Percentiles rank a stretch among this genome's conserved stretches.
Conservation (phyloP, 306 rosid species). For the Comarum palustre region DNA sequence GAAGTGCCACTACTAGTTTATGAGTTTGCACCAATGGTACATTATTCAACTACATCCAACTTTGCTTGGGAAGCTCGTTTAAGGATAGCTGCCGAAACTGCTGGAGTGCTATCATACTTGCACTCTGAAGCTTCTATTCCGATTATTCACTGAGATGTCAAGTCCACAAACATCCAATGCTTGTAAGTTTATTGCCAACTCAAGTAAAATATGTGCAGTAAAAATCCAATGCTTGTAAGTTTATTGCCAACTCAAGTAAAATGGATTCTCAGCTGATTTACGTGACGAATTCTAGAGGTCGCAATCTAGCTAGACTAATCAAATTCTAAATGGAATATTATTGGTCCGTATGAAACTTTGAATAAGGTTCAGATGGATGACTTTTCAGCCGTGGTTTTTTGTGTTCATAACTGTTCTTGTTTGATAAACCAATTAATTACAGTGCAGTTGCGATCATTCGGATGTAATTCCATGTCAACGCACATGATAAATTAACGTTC, state of each 20-base stretch:
- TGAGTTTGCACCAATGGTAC: conserved; percentile 25
- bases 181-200: too few species aligned
- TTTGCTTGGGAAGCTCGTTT: conserved; percentile 15
- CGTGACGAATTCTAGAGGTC: not conserved
- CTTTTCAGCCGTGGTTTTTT: not conserved
- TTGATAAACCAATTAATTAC: not conserved
- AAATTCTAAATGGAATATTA: not conserved
- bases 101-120: conserved; percentile 26
- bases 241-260: not conserved
- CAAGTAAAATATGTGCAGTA: not conserved
- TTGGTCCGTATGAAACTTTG: not conserved
- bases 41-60: conserved; percentile 12
- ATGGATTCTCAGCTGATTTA: not conserved
- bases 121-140: conserved; percentile 32
- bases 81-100: conserved; percentile 31
- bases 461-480: not conserved
- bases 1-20: conserved; percentile 21
- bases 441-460: not conserved
- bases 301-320: not conserved
- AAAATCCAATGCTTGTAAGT: not conserved
- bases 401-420: not conserved
- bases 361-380: not conserved
- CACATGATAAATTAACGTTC: not conserved
- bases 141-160: conserved; percentile 36
- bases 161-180: conserved; percentile 32